A percentile compares a stretch with the other conserved stretches of the same genome.
Conservation (phyloP, 306 rosid genomes). For the Parietaria judaica region DNA sequence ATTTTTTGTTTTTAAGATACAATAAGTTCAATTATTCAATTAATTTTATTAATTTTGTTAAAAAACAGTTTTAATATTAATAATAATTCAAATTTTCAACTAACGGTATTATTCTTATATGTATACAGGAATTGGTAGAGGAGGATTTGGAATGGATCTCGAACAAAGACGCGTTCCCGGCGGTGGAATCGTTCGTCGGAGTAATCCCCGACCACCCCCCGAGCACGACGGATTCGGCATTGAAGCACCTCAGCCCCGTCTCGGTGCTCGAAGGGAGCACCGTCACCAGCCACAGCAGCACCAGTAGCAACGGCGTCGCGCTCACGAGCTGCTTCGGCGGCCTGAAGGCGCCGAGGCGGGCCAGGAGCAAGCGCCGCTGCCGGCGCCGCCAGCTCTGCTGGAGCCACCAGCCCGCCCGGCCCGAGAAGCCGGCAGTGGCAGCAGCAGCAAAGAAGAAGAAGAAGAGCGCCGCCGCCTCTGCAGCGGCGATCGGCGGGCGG, state of each 20-base stretch:
- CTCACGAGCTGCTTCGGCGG: constrained; percentile 44
- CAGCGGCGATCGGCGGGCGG: constrained; percentile 20
- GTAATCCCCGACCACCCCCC: constrained; percentile 32
- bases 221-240: not conserved
- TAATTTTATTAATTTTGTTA: no score
- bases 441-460: constrained; percentile 11
- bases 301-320: constrained; percentile 19
- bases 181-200: constrained; percentile 47
- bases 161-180: constrained; percentile 74
- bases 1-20: no score
- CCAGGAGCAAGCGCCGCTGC: constrained; percentile 47
- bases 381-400: constrained; percentile 27
- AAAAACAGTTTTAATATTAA: no score
- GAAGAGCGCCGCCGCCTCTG: constrained; percentile 12
- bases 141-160: constrained; percentile 89
- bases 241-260: constrained; percentile 17
- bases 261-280: constrained; percentile 37
- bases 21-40: no score
- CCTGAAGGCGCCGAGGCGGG: constrained; percentile 51
- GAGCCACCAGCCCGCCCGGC: constrained; percentile 20
- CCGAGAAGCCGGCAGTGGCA: not conserved
- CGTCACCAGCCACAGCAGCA: constrained; percentile 36
- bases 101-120: not conserved
- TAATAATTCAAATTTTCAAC: no score
- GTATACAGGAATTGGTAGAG: constrained; percentile 40